phyloP scores from a whole-genome alignment of 192 early-diverging fungal genomes.

The Coemansia sp. region DNA sequence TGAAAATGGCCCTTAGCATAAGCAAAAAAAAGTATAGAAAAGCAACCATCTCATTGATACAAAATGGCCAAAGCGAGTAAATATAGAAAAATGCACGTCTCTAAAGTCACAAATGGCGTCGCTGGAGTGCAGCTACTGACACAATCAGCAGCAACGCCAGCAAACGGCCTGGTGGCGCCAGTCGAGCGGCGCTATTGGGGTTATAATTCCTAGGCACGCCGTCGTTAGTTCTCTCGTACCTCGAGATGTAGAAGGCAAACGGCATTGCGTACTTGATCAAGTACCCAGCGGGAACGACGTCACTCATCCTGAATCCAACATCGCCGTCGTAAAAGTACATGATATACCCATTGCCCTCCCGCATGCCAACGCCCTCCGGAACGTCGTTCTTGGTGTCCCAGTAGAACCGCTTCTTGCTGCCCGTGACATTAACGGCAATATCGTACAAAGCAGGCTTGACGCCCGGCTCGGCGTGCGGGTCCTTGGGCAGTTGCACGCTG shows the following conservation, averaged over 20 bases:
- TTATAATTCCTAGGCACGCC: constrained; percentile 52
- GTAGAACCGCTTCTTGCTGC: constrained; percentile 41
- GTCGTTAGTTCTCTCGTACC: constrained; percentile 52
- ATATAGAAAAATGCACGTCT: constrained; percentile 8
- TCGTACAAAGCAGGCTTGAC: constrained; percentile 49
- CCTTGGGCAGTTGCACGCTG: constrained; percentile 51
- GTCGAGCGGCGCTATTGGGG: constrained; percentile 34
- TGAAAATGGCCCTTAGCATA: not conserved
- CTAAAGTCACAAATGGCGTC: constrained; percentile 2
- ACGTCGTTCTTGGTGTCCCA: constrained; percentile 57
- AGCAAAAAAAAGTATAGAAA: not conserved
- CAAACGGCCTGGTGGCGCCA: constrained; percentile 11
- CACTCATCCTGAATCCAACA: constrained; percentile 54
- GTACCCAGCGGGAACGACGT: constrained; percentile 49
- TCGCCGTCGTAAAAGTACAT: constrained; percentile 56
- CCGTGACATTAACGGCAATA: constrained; percentile 49
- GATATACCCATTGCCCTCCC: constrained; percentile 53
- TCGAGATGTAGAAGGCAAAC: constrained; percentile 51
- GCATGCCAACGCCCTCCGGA: constrained; percentile 52
- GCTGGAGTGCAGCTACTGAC: not conserved
- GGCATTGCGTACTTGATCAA: constrained; percentile 55
- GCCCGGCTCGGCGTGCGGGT: constrained; percentile 39
- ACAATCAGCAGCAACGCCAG: constrained; percentile 14
- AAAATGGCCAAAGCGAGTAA: not conserved
- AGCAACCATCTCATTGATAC: not conserved